phyloP scores from a whole-genome alignment of 2,329 filamentous ascomycete genomes.

The Arthroderma uncinatum region DNA sequence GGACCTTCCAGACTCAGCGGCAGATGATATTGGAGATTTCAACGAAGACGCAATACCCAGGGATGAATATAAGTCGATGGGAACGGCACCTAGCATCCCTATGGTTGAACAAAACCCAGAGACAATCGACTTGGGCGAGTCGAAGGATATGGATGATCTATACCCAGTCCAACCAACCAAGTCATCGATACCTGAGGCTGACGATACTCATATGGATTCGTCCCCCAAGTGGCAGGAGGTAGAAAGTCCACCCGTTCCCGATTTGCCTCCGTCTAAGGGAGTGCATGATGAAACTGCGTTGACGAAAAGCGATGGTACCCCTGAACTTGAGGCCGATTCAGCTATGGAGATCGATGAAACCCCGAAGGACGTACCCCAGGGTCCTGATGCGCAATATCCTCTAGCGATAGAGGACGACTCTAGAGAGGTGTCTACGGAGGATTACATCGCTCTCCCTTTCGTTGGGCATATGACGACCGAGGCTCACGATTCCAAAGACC shows the following conservation, averaged over 20 bases:
- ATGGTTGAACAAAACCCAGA: neutral
- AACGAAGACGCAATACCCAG: constrained; percentile 11
- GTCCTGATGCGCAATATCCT: neutral
- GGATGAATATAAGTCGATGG: neutral
- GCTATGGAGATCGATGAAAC: neutral
- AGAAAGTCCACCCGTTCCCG: neutral
- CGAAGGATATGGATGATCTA: neutral
- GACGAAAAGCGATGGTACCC: neutral
- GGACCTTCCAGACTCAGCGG: constrained; percentile 1
- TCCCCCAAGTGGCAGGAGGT: neutral
- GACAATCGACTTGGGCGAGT: neutral
- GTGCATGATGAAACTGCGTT: neutral
- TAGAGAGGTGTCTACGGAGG: neutral
- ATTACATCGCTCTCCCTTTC: neutral
- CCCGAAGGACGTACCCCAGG: neutral
- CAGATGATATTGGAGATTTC: constrained; percentile 13
- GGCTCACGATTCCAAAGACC: neutral
- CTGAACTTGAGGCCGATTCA: neutral
- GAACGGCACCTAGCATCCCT: neutral
- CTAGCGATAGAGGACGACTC: neutral
- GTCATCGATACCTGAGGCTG: neutral
- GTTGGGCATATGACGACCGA: neutral
- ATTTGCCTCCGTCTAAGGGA: no score
- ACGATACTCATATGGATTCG: neutral
- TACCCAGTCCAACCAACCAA: neutral